These are phyloP conservation scores for Fusarium succisae DNA, from an alignment of 2,329 filamentous ascomycete species.

Conservation along the genomic window DNA sequence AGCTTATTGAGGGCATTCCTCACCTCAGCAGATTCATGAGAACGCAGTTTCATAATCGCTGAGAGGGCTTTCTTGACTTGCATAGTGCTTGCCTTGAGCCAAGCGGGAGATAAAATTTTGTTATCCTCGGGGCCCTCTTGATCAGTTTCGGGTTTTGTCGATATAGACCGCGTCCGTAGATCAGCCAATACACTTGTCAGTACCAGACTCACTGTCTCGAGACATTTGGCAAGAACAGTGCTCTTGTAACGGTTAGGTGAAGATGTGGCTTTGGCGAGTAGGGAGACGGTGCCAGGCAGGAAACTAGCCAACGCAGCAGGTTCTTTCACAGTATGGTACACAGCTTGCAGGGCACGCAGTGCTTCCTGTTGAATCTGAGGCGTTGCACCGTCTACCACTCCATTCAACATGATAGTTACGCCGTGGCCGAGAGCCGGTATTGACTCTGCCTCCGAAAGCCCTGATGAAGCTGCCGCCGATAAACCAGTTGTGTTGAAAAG, in stretches of 20 bases:
- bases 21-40: slow-evolving; percentile 75
- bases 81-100: slow-evolving; percentile 81
- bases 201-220: slow-evolving; percentile 66
- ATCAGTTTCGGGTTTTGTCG: slow-evolving; percentile 48
- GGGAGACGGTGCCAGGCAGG: slow-evolving; percentile 86
- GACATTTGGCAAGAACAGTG: slow-evolving; percentile 68
- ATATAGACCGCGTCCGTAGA: slow-evolving; percentile 60
- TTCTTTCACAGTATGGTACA: slow-evolving; percentile 74
- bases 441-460: slow-evolving; percentile 65
- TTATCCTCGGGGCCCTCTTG: slow-evolving; percentile 35
- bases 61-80: slow-evolving; percentile 87
- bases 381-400: slow-evolving; percentile 70
- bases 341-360: slow-evolving; percentile 67
- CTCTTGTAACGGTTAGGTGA: slow-evolving; percentile 68
- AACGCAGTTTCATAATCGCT: slow-evolving; percentile 78
- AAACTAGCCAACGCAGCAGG: slow-evolving; percentile 83
- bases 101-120: slow-evolving; percentile 61
- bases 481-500: slow-evolving; percentile 70
- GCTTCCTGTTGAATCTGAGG: slow-evolving; percentile 77
- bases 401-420: slow-evolving; percentile 82
- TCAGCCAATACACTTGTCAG: slow-evolving; percentile 67
- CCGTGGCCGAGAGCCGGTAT: slow-evolving; percentile 85
- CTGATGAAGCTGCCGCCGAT: slow-evolving; percentile 58
- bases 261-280: slow-evolving; percentile 78
- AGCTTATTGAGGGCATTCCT: slow-evolving; percentile 72